Evolutionary conservation across 495 filamentous ascomycete species (phyloP).

Genomic region (Daldinia decipiens): DNA sequence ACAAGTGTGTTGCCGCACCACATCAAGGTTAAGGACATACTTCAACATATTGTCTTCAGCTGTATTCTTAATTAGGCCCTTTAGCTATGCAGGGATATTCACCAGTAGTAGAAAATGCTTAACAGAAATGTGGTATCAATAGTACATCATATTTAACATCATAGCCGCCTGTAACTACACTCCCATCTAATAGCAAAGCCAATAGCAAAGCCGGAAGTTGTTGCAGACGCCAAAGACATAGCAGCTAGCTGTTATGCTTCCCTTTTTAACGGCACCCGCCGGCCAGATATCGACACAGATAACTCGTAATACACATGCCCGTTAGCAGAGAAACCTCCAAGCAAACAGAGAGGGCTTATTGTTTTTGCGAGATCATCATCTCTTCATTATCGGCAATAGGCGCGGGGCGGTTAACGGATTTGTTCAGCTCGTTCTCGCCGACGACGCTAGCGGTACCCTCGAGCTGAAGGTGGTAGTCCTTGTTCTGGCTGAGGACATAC

Average conservation of each 20-base stretch:
- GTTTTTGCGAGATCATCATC: conserved; percentile 58
- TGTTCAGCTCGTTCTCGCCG: conserved; percentile 55
- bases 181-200: conserved; percentile 3
- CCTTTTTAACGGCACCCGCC: conserved; percentile 22
- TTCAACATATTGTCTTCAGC: too few relatives aligned
- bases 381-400: conserved; percentile 56
- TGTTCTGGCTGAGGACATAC: conserved; percentile 54
- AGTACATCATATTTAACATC: conserved; percentile 19
- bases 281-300: background rate
- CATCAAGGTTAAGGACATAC: too few relatives aligned
- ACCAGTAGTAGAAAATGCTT: background rate
- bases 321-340: background rate
- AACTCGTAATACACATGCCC: conserved; percentile 26
- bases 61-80: background rate
- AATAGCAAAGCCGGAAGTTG: background rate
- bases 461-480: conserved; percentile 50
- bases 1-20: background rate
- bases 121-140: conserved; percentile 17
- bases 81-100: background rate
- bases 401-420: conserved; percentile 50
- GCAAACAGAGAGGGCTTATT: conserved; percentile 35
- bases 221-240: background rate
- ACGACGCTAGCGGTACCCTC: conserved; percentile 50
- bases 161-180: background rate
- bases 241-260: background rate